Evolutionary conservation across 371 early-diverging fungal genomes (phyloP).

Genomic region (Mucor saturninus): DNA sequence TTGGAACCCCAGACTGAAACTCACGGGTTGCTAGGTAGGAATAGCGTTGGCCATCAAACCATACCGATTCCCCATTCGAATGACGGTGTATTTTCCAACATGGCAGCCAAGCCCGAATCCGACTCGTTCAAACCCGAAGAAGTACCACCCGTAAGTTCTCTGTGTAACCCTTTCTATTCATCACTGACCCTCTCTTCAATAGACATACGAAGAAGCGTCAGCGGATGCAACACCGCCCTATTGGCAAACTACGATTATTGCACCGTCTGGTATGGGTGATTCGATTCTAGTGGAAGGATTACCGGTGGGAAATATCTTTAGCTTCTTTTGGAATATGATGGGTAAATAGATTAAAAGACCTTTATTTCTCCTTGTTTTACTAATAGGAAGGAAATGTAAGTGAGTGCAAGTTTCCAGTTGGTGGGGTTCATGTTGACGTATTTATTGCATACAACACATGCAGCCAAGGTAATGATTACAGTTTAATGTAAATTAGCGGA

Average conservation of each 20-base stretch:
- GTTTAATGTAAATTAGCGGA: background rate
- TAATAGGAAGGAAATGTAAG: constrained; percentile 36
- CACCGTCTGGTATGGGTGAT: constrained; percentile 62
- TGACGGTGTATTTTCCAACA: constrained; percentile 69
- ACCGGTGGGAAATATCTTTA: constrained; percentile 64
- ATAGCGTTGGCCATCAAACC: background rate
- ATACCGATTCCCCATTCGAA: constrained; percentile 21
- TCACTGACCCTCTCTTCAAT: background rate
- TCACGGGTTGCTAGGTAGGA: background rate
- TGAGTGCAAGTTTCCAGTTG: constrained; percentile 74
- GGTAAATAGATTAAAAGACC: constrained; percentile 35
- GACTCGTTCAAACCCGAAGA: constrained; percentile 44
- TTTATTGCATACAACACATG: constrained; percentile 68
- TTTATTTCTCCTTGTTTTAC: background rate
- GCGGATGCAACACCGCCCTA: constrained; percentile 69
- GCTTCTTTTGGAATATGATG: constrained; percentile 66
- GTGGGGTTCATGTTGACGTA: constrained; percentile 76
- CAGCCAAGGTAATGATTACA: constrained; percentile 51
- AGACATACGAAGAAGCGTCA: constrained; percentile 69
- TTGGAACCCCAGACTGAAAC: constrained; percentile 12
- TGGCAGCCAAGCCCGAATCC: constrained; percentile 62
- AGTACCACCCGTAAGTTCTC: constrained; percentile 43
- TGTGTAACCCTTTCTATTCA: background rate
- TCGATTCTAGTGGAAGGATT: constrained; percentile 66
- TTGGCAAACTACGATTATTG: constrained; percentile 64